Percentiles rank a stretch among this genome's conserved stretches.
phyloP scores from a whole-genome alignment of 148 eudicot genomes.

The Diospyros lotus region DNA sequence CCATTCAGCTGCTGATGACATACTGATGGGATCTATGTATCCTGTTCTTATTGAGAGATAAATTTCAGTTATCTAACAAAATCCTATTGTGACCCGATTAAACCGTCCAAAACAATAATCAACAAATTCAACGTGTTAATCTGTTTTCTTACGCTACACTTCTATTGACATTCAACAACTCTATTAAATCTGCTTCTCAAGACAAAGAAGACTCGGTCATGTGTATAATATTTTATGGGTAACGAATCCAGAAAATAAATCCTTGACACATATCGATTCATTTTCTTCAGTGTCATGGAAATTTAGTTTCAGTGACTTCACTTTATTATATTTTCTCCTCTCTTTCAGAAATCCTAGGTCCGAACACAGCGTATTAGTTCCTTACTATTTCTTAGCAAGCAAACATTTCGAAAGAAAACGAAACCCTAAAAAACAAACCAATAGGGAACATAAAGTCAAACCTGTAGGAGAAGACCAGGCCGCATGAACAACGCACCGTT shows the following conservation, averaged over 20 bases:
- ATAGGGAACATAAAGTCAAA: constrained; percentile 9
- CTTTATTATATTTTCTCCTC: too few relatives aligned
- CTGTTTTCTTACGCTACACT: background rate
- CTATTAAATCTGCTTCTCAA: too few relatives aligned
- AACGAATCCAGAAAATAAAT: too few relatives aligned
- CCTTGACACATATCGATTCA: too few relatives aligned
- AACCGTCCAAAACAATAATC: background rate
- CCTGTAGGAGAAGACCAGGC: constrained; percentile 99
- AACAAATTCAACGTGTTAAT: background rate
- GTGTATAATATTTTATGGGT: too few relatives aligned
- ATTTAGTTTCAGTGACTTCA: too few relatives aligned
- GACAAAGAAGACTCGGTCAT: too few relatives aligned
- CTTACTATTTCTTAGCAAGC: background rate
- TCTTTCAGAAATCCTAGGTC: too few relatives aligned
- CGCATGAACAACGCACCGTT: constrained; percentile 83
- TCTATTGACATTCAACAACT: background rate
- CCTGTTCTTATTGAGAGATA: too few relatives aligned
- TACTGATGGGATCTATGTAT: background rate
- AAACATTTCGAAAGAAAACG: background rate
- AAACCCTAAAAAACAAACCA: constrained; percentile 8
- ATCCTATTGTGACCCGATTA: too few relatives aligned
- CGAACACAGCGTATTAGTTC: background rate
- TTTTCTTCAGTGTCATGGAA: too few relatives aligned
- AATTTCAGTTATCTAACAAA: too few relatives aligned
- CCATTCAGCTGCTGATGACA: constrained; percentile 1